Conservation (phyloP, 305 asterid genomes). For the Plantago coronopus region DNA sequence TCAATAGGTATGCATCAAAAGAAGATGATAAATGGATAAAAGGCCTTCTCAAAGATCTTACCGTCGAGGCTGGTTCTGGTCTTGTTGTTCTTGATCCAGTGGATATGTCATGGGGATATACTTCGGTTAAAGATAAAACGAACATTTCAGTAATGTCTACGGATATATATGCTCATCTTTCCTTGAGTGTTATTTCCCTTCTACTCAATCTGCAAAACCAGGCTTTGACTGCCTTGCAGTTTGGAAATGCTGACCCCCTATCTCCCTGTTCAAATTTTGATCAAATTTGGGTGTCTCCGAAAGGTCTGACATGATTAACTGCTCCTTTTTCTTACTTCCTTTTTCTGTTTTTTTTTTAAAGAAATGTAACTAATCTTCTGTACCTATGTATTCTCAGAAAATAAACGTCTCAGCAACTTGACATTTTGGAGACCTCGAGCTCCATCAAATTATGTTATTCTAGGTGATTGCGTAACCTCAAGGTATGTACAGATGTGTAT, state of each 20-base stretch:
- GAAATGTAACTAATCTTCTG: conserved; percentile 13
- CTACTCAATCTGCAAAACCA: conserved; percentile 87
- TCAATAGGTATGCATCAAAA: conserved; percentile 88
- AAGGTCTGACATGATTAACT: conserved; percentile 40
- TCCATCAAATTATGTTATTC: conserved; percentile 85
- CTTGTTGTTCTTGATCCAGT: conserved; percentile 92
- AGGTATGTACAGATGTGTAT: conserved; percentile 43
- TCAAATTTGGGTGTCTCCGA: conserved; percentile 89
- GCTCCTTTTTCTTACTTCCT: background rate
- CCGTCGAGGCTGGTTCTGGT: conserved; percentile 97
- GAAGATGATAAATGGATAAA: conserved; percentile 94
- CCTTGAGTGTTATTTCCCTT: conserved; percentile 88
- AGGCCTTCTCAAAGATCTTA: conserved; percentile 85
- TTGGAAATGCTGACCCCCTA: conserved; percentile 87
- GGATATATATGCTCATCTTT: conserved; percentile 89
- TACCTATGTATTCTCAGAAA: conserved; percentile 48
- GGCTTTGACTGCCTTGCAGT: conserved; percentile 77
- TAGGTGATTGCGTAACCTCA: conserved; percentile 98
- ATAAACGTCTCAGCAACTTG: conserved; percentile 70
- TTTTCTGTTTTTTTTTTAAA: too few species aligned
- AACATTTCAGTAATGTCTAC: conserved; percentile 70
- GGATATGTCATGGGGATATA: conserved; percentile 94
- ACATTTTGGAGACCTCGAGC: conserved; percentile 99
- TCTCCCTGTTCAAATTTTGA: conserved; percentile 87
- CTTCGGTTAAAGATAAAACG: conserved; percentile 89